Percentiles rank a stretch among this genome's conserved stretches.
phyloP scores from a whole-genome alignment of 768 basidiomycete genomes.

The Hypsizygus marmoreus region DNA sequence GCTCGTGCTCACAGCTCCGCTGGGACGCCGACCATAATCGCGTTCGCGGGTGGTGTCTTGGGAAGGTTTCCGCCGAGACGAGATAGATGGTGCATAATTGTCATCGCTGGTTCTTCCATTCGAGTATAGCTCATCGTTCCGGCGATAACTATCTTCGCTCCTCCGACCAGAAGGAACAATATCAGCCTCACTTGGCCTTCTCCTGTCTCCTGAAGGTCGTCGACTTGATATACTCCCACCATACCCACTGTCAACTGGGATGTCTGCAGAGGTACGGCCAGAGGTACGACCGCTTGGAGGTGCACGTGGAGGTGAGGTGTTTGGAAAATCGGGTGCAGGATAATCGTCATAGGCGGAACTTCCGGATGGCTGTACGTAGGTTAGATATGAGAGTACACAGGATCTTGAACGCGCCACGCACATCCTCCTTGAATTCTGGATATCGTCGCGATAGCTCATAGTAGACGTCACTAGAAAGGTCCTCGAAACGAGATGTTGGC shows the following conservation, averaged over 20 bases:
- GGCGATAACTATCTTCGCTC: slow-evolving; percentile 63
- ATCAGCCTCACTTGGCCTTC: slow-evolving; percentile 52
- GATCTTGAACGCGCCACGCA: slow-evolving; percentile 36
- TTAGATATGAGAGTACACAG: slow-evolving; percentile 9
- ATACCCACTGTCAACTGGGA: slow-evolving; percentile 60
- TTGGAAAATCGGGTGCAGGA: slow-evolving; percentile 67
- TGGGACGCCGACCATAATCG: slow-evolving; percentile 59
- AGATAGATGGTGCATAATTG: slow-evolving; percentile 34
- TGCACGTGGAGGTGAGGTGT: slow-evolving; percentile 44
- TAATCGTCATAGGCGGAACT: slow-evolving; percentile 71
- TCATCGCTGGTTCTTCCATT: slow-evolving; percentile 45
- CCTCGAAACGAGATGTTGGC: slow-evolving; percentile 86
- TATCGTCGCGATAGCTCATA: slow-evolving; percentile 90
- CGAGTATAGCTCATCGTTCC: no score
- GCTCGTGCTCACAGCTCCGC: slow-evolving; percentile 53
- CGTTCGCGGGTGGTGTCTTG: slow-evolving; percentile 54
- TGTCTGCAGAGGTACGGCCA: slow-evolving; percentile 54
- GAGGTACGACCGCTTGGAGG: slow-evolving; percentile 40
- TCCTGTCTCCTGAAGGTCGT: slow-evolving; percentile 55
- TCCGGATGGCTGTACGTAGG: slow-evolving; percentile 37
- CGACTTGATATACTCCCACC: slow-evolving; percentile 52
- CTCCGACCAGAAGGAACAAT: slow-evolving; percentile 41
- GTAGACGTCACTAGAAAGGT: slow-evolving; percentile 94
- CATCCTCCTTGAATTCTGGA: slow-evolving; percentile 93
- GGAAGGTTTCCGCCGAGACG: slow-evolving; percentile 56